Evolutionary conservation across 805 yeast genomes (phyloP), one percentile per base, ranked within the genome.

Genomic region (Ogataea naganishii): DNA sequence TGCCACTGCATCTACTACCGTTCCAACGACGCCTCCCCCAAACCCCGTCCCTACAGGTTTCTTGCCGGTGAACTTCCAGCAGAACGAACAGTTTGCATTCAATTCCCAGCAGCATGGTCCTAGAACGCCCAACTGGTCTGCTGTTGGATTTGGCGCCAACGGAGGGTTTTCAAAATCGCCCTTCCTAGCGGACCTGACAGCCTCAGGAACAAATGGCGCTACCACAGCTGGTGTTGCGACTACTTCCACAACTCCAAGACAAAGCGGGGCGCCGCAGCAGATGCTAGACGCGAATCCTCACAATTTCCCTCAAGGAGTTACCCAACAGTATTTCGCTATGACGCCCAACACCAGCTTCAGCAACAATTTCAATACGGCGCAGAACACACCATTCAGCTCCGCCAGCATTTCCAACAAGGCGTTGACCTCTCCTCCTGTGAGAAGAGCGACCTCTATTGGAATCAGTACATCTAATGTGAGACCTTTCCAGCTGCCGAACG

Each of bases 81-180:
- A 35, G 30, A 29, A 32, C 19, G 18, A 9, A 12, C 19, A 28
- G 24, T 7, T 32, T 23, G 19, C 28, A 24, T 19, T 24, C 37
- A 4, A 33, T 30, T 34, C 37, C 36, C 46, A 31, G 24, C 49
- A 43, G 30, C n/a, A n/a, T n/a, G n/a, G n/a, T n/a, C 49, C 48
- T 24, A 41, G 35, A 20, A 60, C 67, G 11, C 66, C 66, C 10
- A 49, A 46, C 33, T 58, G 69, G 49, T 39, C 51, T 20, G 38
- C 35, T 21, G 24, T 41, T 14, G 41, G 35, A n/a, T 28, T 34
- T 4, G 4, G n/a, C 15, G 7, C 14, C 12, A 27, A 34, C 25
- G 35, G 39, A 9, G 32, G 43, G n/a, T 34, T 35, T 30, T 35
- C 37, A 23, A 44, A 37, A 17, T 36, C 46, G 9, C 31, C 31